A percentile compares a stretch with the other conserved stretches of the same genome.
phyloP scores from a whole-genome alignment of 2,329 filamentous ascomycete species.

The Dryadomyces quercus-mongolicae region DNA sequence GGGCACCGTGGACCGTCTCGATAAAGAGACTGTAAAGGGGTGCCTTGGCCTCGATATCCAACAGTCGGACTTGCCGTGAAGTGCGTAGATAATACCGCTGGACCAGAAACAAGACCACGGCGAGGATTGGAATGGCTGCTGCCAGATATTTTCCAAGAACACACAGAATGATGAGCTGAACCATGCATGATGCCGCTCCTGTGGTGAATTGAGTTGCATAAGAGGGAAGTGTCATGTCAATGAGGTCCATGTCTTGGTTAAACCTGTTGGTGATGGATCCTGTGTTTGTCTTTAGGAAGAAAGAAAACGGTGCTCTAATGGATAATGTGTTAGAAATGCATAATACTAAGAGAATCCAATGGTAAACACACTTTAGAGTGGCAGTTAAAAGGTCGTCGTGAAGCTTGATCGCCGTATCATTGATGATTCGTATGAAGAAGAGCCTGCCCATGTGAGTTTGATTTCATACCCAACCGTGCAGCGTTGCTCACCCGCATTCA shows the following conservation, averaged over 20 bases:
- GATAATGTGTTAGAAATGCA: background rate
- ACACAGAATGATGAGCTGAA: slow-evolving; percentile 9
- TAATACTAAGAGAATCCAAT: too few species aligned
- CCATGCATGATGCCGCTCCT: background rate
- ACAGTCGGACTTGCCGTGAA: slow-evolving; percentile 41
- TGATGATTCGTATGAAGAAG: background rate
- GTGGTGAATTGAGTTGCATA: background rate
- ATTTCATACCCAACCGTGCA: too few species aligned
- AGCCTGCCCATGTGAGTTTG: background rate
- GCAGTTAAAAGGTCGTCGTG: background rate
- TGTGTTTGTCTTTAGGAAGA: background rate
- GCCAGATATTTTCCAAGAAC: slow-evolving; percentile 30
- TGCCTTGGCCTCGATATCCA: slow-evolving; percentile 46
- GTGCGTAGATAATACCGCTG: slow-evolving; percentile 44
- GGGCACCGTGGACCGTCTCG: slow-evolving; percentile 33
- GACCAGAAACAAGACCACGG: slow-evolving; percentile 30
- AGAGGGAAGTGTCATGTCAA: background rate
- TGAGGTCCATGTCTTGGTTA: background rate
- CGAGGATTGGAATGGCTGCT: slow-evolving; percentile 32
- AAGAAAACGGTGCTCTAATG: background rate
- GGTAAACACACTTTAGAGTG: background rate
- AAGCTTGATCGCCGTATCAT: background rate
- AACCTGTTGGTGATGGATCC: background rate
- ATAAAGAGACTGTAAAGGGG: slow-evolving; percentile 34
- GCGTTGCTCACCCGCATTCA: background rate